Percentiles rank a stretch among this genome's conserved stretches.
phyloP scores from a whole-genome alignment of 116 monocot species.

The Phalaenopsis hybrid region DNA sequence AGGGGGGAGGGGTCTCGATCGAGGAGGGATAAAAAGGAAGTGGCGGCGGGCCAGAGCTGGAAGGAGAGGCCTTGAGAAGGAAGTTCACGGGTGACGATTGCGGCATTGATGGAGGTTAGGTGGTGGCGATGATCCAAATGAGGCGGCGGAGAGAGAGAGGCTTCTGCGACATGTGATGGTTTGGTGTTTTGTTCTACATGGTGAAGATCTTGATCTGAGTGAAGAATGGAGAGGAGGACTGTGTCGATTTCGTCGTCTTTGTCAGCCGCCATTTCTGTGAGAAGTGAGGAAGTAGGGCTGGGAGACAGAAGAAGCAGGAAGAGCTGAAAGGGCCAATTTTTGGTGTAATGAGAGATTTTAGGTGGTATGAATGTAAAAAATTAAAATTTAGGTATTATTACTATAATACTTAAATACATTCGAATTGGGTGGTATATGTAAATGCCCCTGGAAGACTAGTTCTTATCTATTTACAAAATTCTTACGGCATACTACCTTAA shows the following conservation, averaged over 20 bases:
- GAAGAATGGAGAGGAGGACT: neutral
- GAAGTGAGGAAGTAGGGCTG: neutral
- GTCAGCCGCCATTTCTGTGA: neutral
- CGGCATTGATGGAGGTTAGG: constrained; percentile 30
- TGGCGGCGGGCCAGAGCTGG: constrained; percentile 94
- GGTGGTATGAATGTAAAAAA: too few relatives aligned
- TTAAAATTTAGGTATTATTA: too few relatives aligned
- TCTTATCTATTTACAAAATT: too few relatives aligned
- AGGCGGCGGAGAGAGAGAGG: neutral
- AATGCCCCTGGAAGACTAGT: too few relatives aligned
- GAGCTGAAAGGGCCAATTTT: too few relatives aligned
- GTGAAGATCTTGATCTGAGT: neutral
- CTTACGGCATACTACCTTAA: too few relatives aligned
- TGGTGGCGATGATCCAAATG: constrained; percentile 17
- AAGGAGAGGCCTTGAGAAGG: constrained; percentile 88
- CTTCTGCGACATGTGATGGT: neutral
- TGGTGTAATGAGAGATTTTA: too few relatives aligned
- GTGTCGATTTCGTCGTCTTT: neutral
- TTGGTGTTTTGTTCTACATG: neutral
- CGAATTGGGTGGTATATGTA: too few relatives aligned
- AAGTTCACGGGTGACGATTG: constrained; percentile 42
- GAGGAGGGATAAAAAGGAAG: constrained; percentile 72
- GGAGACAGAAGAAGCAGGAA: neutral
- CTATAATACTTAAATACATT: too few relatives aligned
- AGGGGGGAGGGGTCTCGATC: constrained; percentile 40